Percentiles rank a stretch among this genome's conserved stretches.
These are phyloP conservation scores for Colletotrichum shisoi DNA, from an alignment of 2,329 filamentous ascomycete genomes.

Conservation along the genomic window DNA sequence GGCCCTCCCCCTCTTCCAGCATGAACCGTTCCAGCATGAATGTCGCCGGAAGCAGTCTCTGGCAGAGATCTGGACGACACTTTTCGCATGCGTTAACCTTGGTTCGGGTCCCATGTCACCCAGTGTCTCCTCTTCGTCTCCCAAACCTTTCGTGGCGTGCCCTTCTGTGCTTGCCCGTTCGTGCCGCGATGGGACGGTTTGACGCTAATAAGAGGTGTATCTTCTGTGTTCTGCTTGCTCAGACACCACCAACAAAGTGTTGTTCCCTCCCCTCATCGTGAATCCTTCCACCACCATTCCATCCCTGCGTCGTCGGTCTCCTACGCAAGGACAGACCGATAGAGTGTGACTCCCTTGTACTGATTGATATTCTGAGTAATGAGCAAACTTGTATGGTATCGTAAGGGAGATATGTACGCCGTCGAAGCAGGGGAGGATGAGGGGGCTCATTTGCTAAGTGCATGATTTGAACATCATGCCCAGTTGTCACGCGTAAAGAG, in stretches of 20 bases:
- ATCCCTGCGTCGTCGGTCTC: not conserved
- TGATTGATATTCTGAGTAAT: not conserved
- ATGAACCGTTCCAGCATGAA: constrained; percentile 17
- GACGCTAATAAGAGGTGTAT: constrained; percentile 18
- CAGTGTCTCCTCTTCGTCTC: constrained; percentile 1
- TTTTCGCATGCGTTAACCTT: constrained; percentile 15
- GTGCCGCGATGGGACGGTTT: constrained; percentile 27
- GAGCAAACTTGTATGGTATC: not conserved
- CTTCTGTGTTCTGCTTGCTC: constrained; percentile 9
- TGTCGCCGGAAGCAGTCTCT: not conserved
- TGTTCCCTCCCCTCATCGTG: not conserved
- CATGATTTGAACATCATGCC: not conserved
- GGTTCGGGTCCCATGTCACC: not conserved
- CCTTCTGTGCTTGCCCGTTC: constrained; percentile 18
- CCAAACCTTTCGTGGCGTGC: not conserved
- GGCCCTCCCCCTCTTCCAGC: not conserved
- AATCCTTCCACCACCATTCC: not conserved
- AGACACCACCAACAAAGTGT: not conserved
- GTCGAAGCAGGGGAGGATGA: not conserved
- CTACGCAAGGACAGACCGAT: not conserved
- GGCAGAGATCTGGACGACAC: not conserved
- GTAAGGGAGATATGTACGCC: not conserved
- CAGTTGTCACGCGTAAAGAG: not conserved
- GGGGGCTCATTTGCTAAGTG: not conserved
- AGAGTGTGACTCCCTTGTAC: not conserved